phyloP scores from a whole-genome alignment of 2,329 filamentous ascomycete species.

The Phaeoacremonium minimum region DNA sequence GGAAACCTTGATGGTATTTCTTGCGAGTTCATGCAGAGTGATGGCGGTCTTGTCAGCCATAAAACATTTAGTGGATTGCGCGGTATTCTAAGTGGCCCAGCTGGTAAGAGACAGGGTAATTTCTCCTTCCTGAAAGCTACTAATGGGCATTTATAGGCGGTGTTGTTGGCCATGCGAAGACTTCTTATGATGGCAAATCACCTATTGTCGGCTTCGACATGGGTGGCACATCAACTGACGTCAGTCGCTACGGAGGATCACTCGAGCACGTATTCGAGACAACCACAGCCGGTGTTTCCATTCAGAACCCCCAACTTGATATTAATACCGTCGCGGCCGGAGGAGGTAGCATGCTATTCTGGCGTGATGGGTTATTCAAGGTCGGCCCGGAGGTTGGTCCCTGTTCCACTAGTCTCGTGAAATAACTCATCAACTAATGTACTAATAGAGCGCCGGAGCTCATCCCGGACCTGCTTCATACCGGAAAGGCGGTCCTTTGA shows the following conservation, averaged over 20 bases:
- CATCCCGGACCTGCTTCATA: conserved; percentile 84
- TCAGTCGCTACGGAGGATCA: conserved; percentile 42
- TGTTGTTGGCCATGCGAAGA: conserved; percentile 70
- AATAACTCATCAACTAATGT: background rate
- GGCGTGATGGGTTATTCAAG: conserved; percentile 78
- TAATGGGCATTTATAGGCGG: conserved; percentile 53
- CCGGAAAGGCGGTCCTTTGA: conserved; percentile 75
- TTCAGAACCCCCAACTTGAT: conserved; percentile 81
- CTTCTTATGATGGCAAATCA: conserved; percentile 58
- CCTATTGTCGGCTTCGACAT: conserved; percentile 8
- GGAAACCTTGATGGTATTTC: conserved; percentile 51
- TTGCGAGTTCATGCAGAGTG: conserved; percentile 71
- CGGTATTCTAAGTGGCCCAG: conserved; percentile 66
- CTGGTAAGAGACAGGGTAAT: conserved; percentile 22
- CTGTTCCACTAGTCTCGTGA: too few relatives aligned
- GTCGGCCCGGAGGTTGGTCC: conserved; percentile 71
- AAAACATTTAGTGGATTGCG: conserved; percentile 23
- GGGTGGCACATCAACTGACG: conserved; percentile 10
- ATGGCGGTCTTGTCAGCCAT: conserved; percentile 34
- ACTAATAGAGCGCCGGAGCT: conserved; percentile 54
- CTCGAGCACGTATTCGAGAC: conserved; percentile 9
- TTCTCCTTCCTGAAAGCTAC: too few relatives aligned
- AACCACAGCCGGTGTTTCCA: conserved; percentile 73
- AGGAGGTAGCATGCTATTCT: conserved; percentile 74
- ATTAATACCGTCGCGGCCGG: conserved; percentile 88